These are phyloP conservation scores for Kodamaea lidongshanica DNA, from an alignment of 805 yeast species.

Conservation along the genomic window DNA sequence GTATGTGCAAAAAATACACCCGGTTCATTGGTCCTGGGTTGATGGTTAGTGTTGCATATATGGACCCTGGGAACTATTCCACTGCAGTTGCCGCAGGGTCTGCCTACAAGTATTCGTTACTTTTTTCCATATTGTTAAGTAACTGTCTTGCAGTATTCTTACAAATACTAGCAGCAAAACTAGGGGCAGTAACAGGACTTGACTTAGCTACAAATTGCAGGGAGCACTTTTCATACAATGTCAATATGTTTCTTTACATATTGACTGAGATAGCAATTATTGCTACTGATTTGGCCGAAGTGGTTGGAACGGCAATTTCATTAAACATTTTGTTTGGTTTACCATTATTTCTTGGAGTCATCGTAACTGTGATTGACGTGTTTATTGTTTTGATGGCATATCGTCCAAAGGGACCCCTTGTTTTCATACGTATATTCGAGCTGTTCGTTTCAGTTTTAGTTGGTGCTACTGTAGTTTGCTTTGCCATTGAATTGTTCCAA, in stretches of 20 bases:
- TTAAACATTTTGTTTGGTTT: conserved; percentile 74
- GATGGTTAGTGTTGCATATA: conserved; percentile 90
- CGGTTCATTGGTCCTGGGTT: conserved; percentile 89
- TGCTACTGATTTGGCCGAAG: conserved; percentile 95
- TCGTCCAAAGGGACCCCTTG: conserved; percentile 75
- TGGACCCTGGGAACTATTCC: conserved; percentile 97
- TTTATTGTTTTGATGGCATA: conserved; percentile 81
- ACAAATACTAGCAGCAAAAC: conserved; percentile 76
- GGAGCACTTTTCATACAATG: conserved; percentile 56
- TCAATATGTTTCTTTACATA: conserved; percentile 59
- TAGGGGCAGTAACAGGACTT: conserved; percentile 91
- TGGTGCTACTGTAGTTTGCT: conserved; percentile 77
- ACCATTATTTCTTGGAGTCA: conserved; percentile 78
- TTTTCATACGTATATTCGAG: conserved; percentile 74
- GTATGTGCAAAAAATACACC: conserved; percentile 41
- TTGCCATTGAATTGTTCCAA: conserved; percentile 67
- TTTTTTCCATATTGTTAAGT: conserved; percentile 73
- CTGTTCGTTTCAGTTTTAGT: conserved; percentile 73
- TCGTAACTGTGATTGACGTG: conserved; percentile 81
- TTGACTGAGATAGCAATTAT: conserved; percentile 88
- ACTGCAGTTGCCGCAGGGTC: conserved; percentile 95
- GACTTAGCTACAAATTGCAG: conserved; percentile 87
- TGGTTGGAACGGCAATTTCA: conserved; percentile 95
- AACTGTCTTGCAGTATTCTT: conserved; percentile 82
- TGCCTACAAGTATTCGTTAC: conserved; percentile 67